Evolutionary conservation across 2,329 filamentous ascomycete species (phyloP).

Genomic region (Ceratocystis alfenasii): DNA sequence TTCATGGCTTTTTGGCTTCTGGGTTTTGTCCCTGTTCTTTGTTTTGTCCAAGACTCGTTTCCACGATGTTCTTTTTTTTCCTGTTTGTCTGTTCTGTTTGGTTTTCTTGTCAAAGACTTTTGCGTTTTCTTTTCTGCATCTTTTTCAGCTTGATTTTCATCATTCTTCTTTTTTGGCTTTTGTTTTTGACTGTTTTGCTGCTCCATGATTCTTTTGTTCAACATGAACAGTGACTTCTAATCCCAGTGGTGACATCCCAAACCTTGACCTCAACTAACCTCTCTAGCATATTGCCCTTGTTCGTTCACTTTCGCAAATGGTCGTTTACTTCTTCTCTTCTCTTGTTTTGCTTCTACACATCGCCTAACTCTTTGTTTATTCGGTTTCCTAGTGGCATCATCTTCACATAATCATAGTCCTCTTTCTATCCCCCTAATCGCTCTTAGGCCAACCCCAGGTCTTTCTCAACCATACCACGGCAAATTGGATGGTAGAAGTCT

Average conservation of each 20-base stretch:
- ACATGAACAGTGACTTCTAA: background rate
- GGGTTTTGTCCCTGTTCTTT: background rate
- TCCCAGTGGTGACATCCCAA: background rate
- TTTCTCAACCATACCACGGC: slow-evolving; percentile 74
- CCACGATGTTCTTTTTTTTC: background rate
- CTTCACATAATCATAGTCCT: background rate
- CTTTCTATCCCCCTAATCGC: background rate
- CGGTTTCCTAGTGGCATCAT: background rate
- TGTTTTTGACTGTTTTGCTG: slow-evolving; percentile 4
- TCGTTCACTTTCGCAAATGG: no score
- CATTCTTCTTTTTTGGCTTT: background rate
- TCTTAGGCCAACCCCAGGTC: slow-evolving; percentile 39
- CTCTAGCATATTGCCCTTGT: no score
- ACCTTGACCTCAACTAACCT: no score
- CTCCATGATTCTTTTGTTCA: background rate
- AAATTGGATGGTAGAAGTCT: slow-evolving; percentile 94
- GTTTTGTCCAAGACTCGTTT: background rate
- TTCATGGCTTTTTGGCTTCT: background rate
- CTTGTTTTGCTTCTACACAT: background rate
- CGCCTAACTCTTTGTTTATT: background rate
- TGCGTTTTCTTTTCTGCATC: background rate
- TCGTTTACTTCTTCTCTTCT: background rate
- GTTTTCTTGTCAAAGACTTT: background rate
- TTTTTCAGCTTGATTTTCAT: slow-evolving; percentile 9
- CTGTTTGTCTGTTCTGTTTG: background rate